Evolutionary conservation across 345 rosid genomes (phyloP).

Genomic region (Xanthoceras sorbifolium): DNA sequence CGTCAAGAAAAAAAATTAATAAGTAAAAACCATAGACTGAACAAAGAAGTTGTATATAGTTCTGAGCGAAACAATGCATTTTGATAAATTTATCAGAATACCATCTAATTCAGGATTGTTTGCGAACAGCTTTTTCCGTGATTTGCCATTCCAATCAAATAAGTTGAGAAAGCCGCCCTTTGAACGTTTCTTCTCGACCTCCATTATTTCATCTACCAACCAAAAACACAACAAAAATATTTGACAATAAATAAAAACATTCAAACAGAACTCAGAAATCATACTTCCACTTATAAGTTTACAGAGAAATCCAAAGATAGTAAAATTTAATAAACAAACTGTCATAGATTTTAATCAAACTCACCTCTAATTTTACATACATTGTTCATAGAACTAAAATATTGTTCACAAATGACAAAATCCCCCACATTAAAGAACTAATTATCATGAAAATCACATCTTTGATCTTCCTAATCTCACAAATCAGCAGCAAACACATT

Average conservation of each 20-base stretch:
- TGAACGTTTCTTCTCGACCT: constrained; percentile 62
- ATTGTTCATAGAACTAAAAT: constrained; percentile 28
- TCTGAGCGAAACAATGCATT: not conserved
- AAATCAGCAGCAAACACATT: constrained; percentile 7
- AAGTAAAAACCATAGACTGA: not conserved
- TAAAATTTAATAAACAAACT: not conserved
- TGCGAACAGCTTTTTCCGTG: constrained; percentile 71
- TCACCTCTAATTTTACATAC: constrained; percentile 18
- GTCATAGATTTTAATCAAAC: constrained; percentile 5
- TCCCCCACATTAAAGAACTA: not conserved
- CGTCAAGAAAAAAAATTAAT: not conserved
- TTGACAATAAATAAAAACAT: constrained; percentile 1
- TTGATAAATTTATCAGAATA: constrained; percentile 25
- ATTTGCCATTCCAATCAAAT: constrained; percentile 90
- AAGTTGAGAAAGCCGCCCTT: constrained; percentile 73
- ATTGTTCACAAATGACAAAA: not conserved
- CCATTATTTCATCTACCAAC: constrained; percentile 55
- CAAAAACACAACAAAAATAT: constrained; percentile 12
- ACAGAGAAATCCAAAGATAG: not conserved
- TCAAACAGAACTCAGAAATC: constrained; percentile 10
- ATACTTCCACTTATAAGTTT: not conserved
- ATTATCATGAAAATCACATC: constrained; percentile 16
- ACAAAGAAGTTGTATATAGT: not conserved
- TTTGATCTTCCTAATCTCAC: constrained; percentile 9
- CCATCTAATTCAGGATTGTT: constrained; percentile 46